A percentile compares a stretch with the other conserved stretches of the same genome.
Conservation (phyloP, 495 filamentous ascomycete species). For the Hypoxylon intermedium region DNA sequence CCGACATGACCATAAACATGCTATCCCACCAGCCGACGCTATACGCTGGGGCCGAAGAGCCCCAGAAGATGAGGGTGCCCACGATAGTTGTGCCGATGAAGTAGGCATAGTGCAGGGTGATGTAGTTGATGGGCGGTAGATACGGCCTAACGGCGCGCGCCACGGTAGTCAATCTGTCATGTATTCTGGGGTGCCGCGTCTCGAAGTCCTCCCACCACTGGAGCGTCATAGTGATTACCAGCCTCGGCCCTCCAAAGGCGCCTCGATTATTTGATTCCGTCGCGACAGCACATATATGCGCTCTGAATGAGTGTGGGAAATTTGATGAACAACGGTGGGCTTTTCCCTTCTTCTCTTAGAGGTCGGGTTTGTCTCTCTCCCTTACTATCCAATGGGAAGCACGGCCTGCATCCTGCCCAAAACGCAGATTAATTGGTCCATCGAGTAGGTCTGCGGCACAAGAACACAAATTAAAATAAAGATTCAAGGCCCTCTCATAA, state of each 20-base stretch:
- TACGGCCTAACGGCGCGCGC: conserved; percentile 28
- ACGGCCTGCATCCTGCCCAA: conserved; percentile 27
- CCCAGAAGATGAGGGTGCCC: conserved; percentile 70
- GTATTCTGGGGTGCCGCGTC: conserved; percentile 14
- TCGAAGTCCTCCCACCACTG: conserved; percentile 34
- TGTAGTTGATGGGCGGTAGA: conserved; percentile 67
- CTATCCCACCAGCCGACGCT: conserved; percentile 71
- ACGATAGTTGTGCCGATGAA: conserved; percentile 68
- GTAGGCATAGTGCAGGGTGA: conserved; percentile 69
- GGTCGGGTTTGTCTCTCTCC: conserved; percentile 4
- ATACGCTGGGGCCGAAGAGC: conserved; percentile 58
- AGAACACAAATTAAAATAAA: too few relatives aligned
- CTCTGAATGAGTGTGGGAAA: background rate
- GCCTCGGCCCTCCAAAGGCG: background rate
- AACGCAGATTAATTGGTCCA: conserved; percentile 32
- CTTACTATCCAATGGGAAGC: conserved; percentile 5
- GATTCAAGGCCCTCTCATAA: too few relatives aligned
- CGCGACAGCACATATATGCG: conserved; percentile 4
- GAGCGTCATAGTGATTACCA: conserved; percentile 23
- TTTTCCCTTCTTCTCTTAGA: conserved; percentile 3
- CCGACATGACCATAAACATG: conserved; percentile 72
- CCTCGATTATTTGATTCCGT: conserved; percentile 9
- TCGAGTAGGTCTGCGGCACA: too few relatives aligned
- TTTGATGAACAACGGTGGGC: conserved; percentile 1
- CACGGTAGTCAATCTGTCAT: conserved; percentile 13